Conservation (phyloP, 768 basidiomycete species). For the Termitomyces bulborhizus region DNA sequence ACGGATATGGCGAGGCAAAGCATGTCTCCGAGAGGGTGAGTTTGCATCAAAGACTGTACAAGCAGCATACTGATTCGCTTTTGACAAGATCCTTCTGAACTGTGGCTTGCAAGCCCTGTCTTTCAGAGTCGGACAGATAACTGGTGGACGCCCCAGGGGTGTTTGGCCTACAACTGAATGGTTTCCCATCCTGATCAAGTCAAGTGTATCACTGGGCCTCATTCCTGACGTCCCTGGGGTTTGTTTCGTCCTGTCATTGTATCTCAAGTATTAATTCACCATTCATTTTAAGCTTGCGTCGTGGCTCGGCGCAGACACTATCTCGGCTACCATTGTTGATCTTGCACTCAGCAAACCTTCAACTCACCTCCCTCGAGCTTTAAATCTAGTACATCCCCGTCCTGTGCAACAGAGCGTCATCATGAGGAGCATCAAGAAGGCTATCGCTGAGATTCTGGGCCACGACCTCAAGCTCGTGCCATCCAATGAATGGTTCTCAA, state of each 20-base stretch:
- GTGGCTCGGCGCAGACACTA: constrained; percentile 24
- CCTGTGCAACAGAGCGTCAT: constrained; percentile 20
- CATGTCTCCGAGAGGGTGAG: constrained; percentile 27
- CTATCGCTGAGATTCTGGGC: background rate
- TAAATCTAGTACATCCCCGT: constrained; percentile 28
- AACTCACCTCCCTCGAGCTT: constrained; percentile 9
- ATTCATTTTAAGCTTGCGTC: constrained; percentile 14
- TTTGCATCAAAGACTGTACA: background rate
- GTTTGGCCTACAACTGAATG: constrained; percentile 34
- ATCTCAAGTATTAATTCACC: background rate
- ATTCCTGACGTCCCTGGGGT: constrained; percentile 24
- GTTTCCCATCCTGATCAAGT: constrained; percentile 33
- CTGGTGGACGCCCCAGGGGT: constrained; percentile 25
- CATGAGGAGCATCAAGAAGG: constrained; percentile 1
- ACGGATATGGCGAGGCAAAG: constrained; percentile 27
- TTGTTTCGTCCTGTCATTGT: background rate
- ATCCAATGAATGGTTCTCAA: constrained; percentile 13
- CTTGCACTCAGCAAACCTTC: constrained; percentile 17
- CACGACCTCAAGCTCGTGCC: constrained; percentile 1
- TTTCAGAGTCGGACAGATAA: constrained; percentile 30
- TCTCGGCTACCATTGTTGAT: constrained; percentile 21
- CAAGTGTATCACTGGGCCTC: constrained; percentile 21
- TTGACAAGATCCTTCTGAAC: constrained; percentile 20
- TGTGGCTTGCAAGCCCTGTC: constrained; percentile 25
- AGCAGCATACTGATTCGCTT: background rate